Conservation (phyloP, 176 grass and related monocot species). For the Miscanthus lutarioriparius region DNA sequence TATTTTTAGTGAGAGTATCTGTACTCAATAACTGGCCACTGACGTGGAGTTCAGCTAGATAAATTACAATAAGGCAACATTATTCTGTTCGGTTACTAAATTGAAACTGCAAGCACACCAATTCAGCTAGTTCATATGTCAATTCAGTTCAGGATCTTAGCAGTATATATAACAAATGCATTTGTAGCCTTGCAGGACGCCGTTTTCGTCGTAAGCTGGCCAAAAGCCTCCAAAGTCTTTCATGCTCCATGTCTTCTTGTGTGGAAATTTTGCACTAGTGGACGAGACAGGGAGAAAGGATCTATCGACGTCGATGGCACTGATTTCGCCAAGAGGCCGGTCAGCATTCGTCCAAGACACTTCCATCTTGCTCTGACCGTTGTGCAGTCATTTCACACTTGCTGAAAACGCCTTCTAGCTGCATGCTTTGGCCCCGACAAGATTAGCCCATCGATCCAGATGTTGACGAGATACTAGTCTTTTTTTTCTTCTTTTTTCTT, state of each 20-base stretch:
- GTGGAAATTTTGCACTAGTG: background rate
- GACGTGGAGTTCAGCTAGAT: too few species aligned
- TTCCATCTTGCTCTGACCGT: conserved; percentile 11
- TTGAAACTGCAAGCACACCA: too few species aligned
- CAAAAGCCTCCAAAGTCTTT: too few species aligned
- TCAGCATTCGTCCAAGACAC: conserved; percentile 18
- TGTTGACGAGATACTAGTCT: background rate
- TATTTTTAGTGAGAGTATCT: too few species aligned
- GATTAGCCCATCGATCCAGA: background rate
- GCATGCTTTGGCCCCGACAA: background rate
- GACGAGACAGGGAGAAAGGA: background rate
- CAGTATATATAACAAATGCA: background rate
- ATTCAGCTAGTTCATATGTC: too few species aligned
- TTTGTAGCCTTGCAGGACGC: too few species aligned
- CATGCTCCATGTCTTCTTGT: background rate
- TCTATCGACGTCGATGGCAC: background rate
- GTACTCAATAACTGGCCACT: too few species aligned
- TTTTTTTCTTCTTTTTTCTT: background rate
- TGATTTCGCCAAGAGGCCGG: background rate
- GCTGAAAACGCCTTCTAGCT: too few species aligned
- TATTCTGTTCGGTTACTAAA: too few species aligned
- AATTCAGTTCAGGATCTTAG: too few species aligned
- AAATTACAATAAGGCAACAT: too few species aligned
- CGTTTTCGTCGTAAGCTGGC: too few species aligned
- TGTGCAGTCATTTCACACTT: conserved; percentile 6